A percentile compares a stretch with the other conserved stretches of the same genome.
Conservation (phyloP, 345 rosid genomes). For the Syzygium jambos region DNA sequence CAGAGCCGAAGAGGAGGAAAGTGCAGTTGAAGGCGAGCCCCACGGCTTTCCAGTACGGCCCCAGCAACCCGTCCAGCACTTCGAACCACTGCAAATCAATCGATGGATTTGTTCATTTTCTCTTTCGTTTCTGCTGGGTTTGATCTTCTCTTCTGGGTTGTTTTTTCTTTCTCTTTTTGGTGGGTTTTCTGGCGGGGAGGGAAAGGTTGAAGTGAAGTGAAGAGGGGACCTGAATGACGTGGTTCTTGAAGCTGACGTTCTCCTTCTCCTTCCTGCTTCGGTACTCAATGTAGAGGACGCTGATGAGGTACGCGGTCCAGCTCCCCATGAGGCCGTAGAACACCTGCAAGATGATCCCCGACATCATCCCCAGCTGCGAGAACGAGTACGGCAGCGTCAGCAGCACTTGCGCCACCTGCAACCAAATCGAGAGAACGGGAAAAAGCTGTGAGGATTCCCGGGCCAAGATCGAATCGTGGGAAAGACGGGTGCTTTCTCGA, state of each 20-base stretch:
- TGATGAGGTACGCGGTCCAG: conserved; percentile 99
- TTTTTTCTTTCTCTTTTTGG: no score
- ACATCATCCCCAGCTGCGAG: conserved; percentile 91
- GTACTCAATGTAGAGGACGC: conserved; percentile 88
- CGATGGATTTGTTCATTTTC: background rate
- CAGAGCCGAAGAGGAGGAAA: conserved; percentile 96
- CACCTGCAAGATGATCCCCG: conserved; percentile 78
- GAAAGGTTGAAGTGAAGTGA: background rate
- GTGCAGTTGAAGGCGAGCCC: conserved; percentile 99
- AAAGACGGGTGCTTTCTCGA: background rate
- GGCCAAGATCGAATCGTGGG: background rate
- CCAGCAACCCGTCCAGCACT: conserved; percentile 93
- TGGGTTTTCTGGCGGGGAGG: background rate
- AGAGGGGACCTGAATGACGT: conserved; percentile 28
- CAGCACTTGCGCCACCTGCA: conserved; percentile 89
- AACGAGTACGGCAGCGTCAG: conserved; percentile 93
- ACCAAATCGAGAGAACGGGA: background rate
- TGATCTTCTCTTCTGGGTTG: background rate
- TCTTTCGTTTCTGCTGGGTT: background rate
- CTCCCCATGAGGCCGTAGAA: conserved; percentile 89
- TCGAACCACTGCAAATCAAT: conserved; percentile 78
- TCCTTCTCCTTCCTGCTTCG: conserved; percentile 90
- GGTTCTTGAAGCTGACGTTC: conserved; percentile 90
- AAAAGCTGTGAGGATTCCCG: background rate
- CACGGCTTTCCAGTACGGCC: conserved; percentile 88